Evolutionary conservation across 2,329 filamentous ascomycete genomes (phyloP).

Genomic region (Podosphaera fusca): DNA sequence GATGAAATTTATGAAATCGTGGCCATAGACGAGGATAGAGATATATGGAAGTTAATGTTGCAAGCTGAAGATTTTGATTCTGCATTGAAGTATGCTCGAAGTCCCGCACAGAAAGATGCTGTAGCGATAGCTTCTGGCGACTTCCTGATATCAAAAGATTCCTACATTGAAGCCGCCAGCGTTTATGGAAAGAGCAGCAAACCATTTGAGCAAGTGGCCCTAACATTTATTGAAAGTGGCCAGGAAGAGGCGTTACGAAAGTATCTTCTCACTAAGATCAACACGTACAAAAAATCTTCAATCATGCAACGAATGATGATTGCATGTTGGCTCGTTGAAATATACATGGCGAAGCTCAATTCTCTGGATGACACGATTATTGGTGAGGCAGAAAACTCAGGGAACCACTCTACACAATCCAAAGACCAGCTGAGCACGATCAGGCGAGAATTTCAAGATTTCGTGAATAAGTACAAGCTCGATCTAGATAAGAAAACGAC

Average conservation of each 20-base stretch:
- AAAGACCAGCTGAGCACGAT: conserved; percentile 47
- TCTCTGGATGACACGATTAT: conserved; percentile 83
- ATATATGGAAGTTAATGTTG: conserved; percentile 89
- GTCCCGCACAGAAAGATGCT: conserved; percentile 61
- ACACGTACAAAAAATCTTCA: conserved; percentile 56
- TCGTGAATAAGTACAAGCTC: conserved; percentile 60
- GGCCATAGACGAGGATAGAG: conserved; percentile 68
- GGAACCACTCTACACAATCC: conserved; percentile 48
- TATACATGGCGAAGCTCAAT: conserved; percentile 95
- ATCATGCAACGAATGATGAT: conserved; percentile 92
- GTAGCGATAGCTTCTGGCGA: conserved; percentile 86
- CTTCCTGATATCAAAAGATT: conserved; percentile 57
- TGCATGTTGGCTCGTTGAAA: conserved; percentile 79
- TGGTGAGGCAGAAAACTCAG: conserved; percentile 61
- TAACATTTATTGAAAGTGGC: conserved; percentile 71
- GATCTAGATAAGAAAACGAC: conserved; percentile 81
- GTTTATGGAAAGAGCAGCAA: conserved; percentile 93
- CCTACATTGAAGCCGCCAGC: conserved; percentile 64
- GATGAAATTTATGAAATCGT: conserved; percentile 88
- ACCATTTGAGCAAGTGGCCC: conserved; percentile 83
- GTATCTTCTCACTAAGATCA: conserved; percentile 69
- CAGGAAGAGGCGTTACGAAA: conserved; percentile 79
- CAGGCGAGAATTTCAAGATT: conserved; percentile 66
- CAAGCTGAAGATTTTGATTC: conserved; percentile 69
- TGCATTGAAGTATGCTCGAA: conserved; percentile 66